Evolutionary conservation across 108 stramenopile species (phyloP), one percentile per base, ranked within the genome.

Genomic region (Skeletonema grethae): DNA sequence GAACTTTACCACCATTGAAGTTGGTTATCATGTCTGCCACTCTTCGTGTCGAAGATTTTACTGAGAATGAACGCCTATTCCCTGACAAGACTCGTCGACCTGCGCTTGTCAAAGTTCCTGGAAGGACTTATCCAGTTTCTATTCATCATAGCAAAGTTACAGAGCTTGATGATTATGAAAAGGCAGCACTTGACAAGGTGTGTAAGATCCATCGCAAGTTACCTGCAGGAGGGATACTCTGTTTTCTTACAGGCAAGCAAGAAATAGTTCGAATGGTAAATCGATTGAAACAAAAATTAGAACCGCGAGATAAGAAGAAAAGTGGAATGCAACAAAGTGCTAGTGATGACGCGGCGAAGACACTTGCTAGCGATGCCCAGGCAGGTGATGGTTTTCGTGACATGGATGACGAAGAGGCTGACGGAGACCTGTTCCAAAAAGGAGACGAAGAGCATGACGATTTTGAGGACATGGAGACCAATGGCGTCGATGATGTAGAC

Each of bases 21-120:
- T 79, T 99, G 39, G 84, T 98, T 7, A 86, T 99, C 41, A 99
- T 99, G 99, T 97, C 96, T 35, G 99, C 99, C 1, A 99, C 99
- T 7, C 83, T 99, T 12, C 84, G 99, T 38, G 97, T 98, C 2
- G 83, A 91, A 71, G 99, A 99, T 73, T 98, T 98, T 70, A 88
- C 87, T 7, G 82, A 86, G 50, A 97, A 97, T 73, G 61, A 66
- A 25, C 69, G 83, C 36, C 87, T 99, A 60, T 98, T 98, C 67
- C 77, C 84, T n/a, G 64, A 70, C 24, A 22, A 30, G 9, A 18
- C 48, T 12, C 16, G n/a, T 30, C 57, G 69, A 63, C 93, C 93
- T 24, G 79, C 89, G 15, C 84, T 99, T 29, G 87, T 98, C 36
- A 91, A 70, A 39, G 95, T 98, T 55, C 90, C 95, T 15, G 97